Evolutionary conservation across 176 grass and related monocot genomes (phyloP).

Genomic region (Zoysia japonica): DNA sequence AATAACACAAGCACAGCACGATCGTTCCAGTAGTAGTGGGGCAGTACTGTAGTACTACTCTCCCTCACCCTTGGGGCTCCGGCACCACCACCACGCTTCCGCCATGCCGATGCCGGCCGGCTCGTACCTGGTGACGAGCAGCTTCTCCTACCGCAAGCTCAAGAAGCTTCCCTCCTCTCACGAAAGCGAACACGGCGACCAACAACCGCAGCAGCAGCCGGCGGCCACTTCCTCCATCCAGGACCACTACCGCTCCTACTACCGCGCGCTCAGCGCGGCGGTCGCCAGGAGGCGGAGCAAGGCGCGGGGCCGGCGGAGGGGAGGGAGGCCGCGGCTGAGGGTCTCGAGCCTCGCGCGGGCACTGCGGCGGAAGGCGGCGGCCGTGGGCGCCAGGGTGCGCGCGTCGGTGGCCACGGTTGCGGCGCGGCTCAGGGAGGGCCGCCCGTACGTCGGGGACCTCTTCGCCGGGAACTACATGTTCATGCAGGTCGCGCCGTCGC

Average conservation of each 20-base stretch:
- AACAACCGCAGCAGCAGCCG: not conserved
- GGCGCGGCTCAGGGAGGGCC: conserved; percentile 65
- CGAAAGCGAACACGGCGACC: not conserved
- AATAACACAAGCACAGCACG: not conserved
- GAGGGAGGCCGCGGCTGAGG: conserved; percentile 44
- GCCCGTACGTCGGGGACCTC: conserved; percentile 65
- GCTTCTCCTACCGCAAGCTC: conserved; percentile 56
- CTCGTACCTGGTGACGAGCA: conserved; percentile 25
- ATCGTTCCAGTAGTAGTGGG: not conserved
- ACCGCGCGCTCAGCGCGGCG: conserved; percentile 20
- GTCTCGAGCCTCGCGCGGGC: conserved; percentile 51
- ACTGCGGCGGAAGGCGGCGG: conserved; percentile 54
- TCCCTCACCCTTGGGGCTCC: not conserved
- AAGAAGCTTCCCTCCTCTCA: conserved; percentile 33
- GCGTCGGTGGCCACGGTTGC: conserved; percentile 59
- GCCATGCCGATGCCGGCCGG: not conserved
- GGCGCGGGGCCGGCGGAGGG: conserved; percentile 2
- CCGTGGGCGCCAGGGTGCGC: conserved; percentile 42
- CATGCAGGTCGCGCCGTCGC: conserved; percentile 83
- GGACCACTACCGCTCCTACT: conserved; percentile 13
- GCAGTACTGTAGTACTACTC: not conserved
- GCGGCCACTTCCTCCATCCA: not conserved
- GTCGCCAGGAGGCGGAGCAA: conserved; percentile 8
- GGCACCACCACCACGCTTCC: not conserved
- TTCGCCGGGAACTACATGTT: conserved; percentile 98